A percentile compares a stretch with the other conserved stretches of the same genome.
phyloP scores from a whole-genome alignment of 257 asterid genomes.

The Gentiana straminea region DNA sequence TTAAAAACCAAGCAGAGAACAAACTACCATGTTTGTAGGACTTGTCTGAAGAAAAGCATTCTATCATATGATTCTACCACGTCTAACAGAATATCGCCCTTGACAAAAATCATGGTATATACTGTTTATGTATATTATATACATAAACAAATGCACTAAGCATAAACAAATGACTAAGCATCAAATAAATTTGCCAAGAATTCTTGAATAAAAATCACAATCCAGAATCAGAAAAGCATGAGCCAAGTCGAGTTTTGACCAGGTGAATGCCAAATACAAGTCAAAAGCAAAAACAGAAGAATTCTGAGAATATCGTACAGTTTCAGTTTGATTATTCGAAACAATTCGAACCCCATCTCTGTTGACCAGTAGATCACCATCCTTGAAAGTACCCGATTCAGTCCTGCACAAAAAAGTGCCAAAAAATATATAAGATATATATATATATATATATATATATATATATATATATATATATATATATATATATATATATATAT shows the following conservation, averaged over 20 bases:
- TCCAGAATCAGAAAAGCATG: neutral
- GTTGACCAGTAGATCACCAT: slow-evolving; percentile 95
- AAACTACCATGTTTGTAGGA: no score
- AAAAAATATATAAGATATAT: neutral
- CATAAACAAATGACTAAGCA: neutral
- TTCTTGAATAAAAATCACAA: neutral
- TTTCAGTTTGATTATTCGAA: slow-evolving; percentile 55
- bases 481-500: no score
- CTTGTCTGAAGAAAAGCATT: no score
- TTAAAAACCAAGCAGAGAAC: no score
- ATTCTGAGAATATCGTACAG: slow-evolving; percentile 30
- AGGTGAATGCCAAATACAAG: neutral
- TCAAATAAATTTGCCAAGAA: neutral
- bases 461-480: no score
- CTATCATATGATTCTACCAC: no score
- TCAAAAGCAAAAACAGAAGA: neutral
- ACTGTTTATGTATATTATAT: neutral
- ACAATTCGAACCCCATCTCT: slow-evolving; percentile 86
- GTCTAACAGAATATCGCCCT: no score
- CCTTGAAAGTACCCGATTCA: slow-evolving; percentile 92
- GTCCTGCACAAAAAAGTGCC: slow-evolving; percentile 38
- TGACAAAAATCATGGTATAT: no score
- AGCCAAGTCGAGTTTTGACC: neutral
- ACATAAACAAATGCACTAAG: neutral
- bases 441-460: no score